Conservation (phyloP, 1,139 yeast genomes). For the Geotrichum citri-aurantii region DNA sequence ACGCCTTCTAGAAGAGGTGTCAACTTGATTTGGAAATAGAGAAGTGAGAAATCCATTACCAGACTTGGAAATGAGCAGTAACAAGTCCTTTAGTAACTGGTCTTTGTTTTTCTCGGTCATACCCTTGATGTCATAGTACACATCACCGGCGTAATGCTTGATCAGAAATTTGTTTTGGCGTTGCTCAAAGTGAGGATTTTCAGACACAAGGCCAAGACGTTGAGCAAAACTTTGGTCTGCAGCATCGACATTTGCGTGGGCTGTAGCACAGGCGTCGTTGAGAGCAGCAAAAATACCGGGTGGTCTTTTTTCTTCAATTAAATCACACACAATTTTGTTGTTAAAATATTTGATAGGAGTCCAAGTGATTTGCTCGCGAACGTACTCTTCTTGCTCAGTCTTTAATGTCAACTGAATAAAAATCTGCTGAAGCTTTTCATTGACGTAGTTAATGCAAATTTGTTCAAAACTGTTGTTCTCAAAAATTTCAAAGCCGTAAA, state of each 20-base stretch:
- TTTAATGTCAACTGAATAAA: conserved; percentile 91
- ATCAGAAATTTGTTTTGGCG: conserved; percentile 83
- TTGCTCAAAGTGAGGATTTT: conserved; percentile 83
- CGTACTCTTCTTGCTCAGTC: conserved; percentile 96
- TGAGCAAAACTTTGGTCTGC: conserved; percentile 97
- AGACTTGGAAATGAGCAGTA: conserved; percentile 71
- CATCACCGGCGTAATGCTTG: conserved; percentile 98
- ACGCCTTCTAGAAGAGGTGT: conserved; percentile 57
- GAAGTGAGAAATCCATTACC: conserved; percentile 57
- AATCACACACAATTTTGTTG: conserved; percentile 93
- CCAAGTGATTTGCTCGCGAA: conserved; percentile 94
- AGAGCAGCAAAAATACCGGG: conserved; percentile 96
- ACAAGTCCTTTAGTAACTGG: conserved; percentile 80
- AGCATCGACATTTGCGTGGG: conserved; percentile 95
- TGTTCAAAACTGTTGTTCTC: conserved; percentile 97
- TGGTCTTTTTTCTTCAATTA: conserved; percentile 90
- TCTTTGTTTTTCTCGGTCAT: conserved; percentile 98
- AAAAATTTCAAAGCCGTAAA: conserved; percentile 96
- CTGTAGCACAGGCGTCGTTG: conserved; percentile 96
- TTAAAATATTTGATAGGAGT: conserved; percentile 96
- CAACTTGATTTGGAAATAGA: conserved; percentile 74
- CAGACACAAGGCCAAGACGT: conserved; percentile 76
- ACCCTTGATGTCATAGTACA: conserved; percentile 79
- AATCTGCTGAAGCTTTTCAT: conserved; percentile 94
- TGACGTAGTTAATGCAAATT: conserved; percentile 92